A percentile compares a stretch with the other conserved stretches of the same genome.
Evolutionary conservation across 2,329 filamentous ascomycete species (phyloP).

Genomic region (Verticillium zaregamsianum): DNA sequence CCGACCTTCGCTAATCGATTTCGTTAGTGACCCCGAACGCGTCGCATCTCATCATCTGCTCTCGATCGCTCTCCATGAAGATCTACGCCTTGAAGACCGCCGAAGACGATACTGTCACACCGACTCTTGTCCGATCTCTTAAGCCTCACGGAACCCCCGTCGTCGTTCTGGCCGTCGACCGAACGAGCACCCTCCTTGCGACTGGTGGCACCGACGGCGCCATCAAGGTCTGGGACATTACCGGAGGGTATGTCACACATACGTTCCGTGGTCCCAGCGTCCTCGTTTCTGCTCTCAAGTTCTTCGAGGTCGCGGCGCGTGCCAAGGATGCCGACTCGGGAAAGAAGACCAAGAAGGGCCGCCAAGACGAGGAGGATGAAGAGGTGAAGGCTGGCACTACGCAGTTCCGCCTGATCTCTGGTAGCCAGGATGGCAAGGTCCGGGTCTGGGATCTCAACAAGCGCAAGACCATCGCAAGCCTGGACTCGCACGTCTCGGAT

Average conservation of each 20-base stretch:
- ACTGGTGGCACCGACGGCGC: conserved; percentile 91
- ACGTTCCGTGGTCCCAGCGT: conserved; percentile 92
- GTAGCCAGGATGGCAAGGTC: conserved; percentile 90
- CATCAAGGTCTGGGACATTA: conserved; percentile 96
- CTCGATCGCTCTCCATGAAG: conserved; percentile 91
- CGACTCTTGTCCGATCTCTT: conserved; percentile 70
- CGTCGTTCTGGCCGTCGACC: conserved; percentile 78
- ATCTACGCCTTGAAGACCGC: conserved; percentile 71
- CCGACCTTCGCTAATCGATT: conserved; percentile 11
- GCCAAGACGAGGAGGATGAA: conserved; percentile 32
- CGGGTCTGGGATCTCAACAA: conserved; percentile 89
- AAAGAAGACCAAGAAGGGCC: conserved; percentile 34
- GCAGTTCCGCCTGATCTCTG: conserved; percentile 79
- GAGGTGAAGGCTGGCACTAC: conserved; percentile 36
- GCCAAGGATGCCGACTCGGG: conserved; percentile 34
- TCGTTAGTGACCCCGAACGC: conserved; percentile 75
- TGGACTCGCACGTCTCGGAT: conserved; percentile 93
- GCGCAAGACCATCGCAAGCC: conserved; percentile 67
- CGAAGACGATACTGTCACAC: conserved; percentile 53
- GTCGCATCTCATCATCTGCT: conserved; percentile 86
- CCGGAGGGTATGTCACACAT: conserved; percentile 85
- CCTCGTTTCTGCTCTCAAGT: conserved; percentile 83
- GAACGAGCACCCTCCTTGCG: conserved; percentile 82
- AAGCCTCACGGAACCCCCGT: conserved; percentile 92
- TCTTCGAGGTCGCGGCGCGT: conserved; percentile 67